phyloP scores from a whole-genome alignment of 2,329 filamentous ascomycete genomes.

The Fusarium sp. region DNA sequence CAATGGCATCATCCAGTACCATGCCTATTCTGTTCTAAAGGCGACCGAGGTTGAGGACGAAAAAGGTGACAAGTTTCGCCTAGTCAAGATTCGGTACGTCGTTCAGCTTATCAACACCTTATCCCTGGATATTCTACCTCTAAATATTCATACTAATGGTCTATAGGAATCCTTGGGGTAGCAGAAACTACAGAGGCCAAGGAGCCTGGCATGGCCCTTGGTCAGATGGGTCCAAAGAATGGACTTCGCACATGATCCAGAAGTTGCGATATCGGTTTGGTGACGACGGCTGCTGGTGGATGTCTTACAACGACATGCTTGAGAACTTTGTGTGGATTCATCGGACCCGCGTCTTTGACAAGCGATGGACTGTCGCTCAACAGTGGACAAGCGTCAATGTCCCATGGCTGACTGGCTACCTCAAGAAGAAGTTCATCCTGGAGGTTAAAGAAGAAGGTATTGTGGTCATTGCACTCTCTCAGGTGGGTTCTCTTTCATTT shows the following conservation, averaged over 20 bases:
- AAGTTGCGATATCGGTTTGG: slow-evolving; percentile 75
- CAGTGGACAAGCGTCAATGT: slow-evolving; percentile 59
- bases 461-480: slow-evolving; percentile 58
- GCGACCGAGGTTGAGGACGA: slow-evolving; percentile 59
- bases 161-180: slow-evolving; percentile 77
- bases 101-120: not conserved
- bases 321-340: slow-evolving; percentile 59
- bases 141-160: slow-evolving; percentile 1
- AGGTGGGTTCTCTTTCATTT: slow-evolving; percentile 40
- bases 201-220: slow-evolving; percentile 78
- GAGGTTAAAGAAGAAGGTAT: slow-evolving; percentile 56
- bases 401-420: slow-evolving; percentile 60
- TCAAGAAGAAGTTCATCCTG: slow-evolving; percentile 58
- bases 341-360: slow-evolving; percentile 60
- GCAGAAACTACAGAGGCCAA: slow-evolving; percentile 55
- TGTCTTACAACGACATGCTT: slow-evolving; percentile 59
- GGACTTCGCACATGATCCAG: slow-evolving; percentile 79
- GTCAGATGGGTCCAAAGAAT: slow-evolving; percentile 80
- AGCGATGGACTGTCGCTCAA: slow-evolving; percentile 59
- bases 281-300: slow-evolving; percentile 71
- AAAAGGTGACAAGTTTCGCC: slow-evolving; percentile 52
- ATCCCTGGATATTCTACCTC: not conserved
- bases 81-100: slow-evolving; percentile 59
- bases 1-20: slow-evolving; percentile 58
- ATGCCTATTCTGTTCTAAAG: slow-evolving; percentile 65